These are phyloP conservation scores for Eucalyptus pauciflora DNA, from an alignment of 345 rosid species.

Conservation along the genomic window DNA sequence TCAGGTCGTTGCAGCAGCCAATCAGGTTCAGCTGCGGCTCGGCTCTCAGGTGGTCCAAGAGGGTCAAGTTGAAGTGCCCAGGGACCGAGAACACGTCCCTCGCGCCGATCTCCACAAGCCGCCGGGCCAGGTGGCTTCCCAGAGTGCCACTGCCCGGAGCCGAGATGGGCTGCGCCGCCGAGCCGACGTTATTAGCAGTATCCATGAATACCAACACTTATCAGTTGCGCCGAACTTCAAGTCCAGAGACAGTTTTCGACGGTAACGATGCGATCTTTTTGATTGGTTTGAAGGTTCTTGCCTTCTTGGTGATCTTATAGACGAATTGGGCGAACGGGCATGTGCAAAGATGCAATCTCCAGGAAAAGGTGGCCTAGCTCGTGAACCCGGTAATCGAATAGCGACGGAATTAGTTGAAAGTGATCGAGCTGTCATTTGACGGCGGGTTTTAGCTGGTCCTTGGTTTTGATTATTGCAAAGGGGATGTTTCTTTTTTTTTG, in stretches of 20 bases:
- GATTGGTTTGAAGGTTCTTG: neutral
- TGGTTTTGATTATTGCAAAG: neutral
- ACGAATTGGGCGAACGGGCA: neutral
- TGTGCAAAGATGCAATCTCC: neutral
- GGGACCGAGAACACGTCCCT: conserved; percentile 61
- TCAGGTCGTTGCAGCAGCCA: conserved; percentile 75
- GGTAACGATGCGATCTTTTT: neutral
- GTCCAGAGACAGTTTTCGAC: neutral
- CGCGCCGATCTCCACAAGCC: conserved; percentile 58
- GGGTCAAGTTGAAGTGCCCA: conserved; percentile 57
- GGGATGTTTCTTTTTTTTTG: neutral
- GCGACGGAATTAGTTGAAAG: neutral
- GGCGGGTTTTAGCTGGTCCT: neutral
- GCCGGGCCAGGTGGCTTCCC: conserved; percentile 47
- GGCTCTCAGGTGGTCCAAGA: conserved; percentile 47
- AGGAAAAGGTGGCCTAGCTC: neutral
- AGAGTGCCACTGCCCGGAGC: conserved; percentile 26
- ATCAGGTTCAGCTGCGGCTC: conserved; percentile 43
- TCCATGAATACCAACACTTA: conserved; percentile 5
- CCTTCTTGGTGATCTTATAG: neutral
- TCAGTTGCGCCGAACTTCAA: neutral
- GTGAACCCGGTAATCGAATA: neutral
- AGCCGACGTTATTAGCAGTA: conserved; percentile 15
- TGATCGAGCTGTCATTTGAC: neutral
- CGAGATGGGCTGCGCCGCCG: too few relatives aligned